Evolutionary conservation across 2,329 filamentous ascomycete species (phyloP).

Genomic region (Beauveria asiatica): DNA sequence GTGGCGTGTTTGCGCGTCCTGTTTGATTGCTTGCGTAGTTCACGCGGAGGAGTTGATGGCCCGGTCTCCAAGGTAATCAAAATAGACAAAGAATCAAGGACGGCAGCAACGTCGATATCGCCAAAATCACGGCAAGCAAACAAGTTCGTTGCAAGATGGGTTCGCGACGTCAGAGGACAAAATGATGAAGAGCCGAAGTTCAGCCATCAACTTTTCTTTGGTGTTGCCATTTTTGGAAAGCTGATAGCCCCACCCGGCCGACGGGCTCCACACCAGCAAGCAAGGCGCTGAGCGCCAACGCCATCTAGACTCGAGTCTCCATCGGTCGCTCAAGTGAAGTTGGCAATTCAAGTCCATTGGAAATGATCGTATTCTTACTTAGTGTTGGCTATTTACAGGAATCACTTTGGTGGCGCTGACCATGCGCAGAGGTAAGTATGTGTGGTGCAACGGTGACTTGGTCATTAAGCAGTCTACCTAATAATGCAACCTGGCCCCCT

Average conservation of each 20-base stretch:
- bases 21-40: background rate
- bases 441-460: background rate
- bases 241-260: background rate
- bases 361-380: background rate
- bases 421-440: too few species aligned
- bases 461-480: conserved; percentile 5
- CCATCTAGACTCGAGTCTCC: background rate
- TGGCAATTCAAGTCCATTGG: background rate
- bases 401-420: too few species aligned
- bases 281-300: background rate
- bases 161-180: background rate
- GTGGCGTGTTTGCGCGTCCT: background rate
- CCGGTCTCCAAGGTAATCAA: background rate
- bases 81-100: background rate
- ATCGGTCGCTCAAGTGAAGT: background rate
- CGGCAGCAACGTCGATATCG: background rate
- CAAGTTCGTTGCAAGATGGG: background rate
- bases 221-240: conserved; percentile 3
- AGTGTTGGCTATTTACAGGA: too few species aligned
- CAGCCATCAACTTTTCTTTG: background rate
- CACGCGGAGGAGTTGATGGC: too few species aligned
- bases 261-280: background rate
- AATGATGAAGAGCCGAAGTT: background rate
- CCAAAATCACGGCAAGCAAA: background rate
- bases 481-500: background rate